Percentiles rank a stretch among this genome's conserved stretches.
Evolutionary conservation across 495 filamentous ascomycete species (phyloP).

Genomic region (Delitschia confertaspora): DNA sequence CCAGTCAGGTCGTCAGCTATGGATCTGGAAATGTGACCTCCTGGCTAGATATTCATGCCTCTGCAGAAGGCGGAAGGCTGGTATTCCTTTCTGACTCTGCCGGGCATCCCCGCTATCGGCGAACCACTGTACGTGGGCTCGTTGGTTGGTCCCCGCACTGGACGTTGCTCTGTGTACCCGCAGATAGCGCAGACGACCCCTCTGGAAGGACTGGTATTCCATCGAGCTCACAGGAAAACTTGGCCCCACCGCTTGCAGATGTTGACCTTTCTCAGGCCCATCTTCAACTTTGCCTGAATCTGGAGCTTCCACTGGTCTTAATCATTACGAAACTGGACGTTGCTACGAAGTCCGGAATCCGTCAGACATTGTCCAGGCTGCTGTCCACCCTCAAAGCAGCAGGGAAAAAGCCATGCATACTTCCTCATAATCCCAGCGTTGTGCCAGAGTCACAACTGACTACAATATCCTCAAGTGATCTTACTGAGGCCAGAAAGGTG

Average conservation of each 20-base stretch:
- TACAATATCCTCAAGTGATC: constrained; percentile 18
- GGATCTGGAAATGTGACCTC: constrained; percentile 75
- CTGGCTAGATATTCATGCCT: constrained; percentile 86
- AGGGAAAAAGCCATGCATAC: constrained; percentile 61
- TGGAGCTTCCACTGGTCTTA: constrained; percentile 65
- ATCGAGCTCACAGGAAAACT: constrained; percentile 38
- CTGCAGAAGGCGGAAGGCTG: constrained; percentile 63
- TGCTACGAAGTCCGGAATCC: constrained; percentile 60
- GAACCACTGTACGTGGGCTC: constrained; percentile 79
- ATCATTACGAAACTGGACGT: constrained; percentile 88
- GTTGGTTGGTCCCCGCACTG: constrained; percentile 95
- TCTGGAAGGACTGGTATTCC: constrained; percentile 37
- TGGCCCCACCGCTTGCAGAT: constrained; percentile 45
- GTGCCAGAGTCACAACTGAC: constrained; percentile 25
- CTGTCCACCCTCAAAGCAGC: constrained; percentile 69
- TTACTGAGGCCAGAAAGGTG: constrained; percentile 17
- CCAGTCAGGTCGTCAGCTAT: constrained; percentile 70
- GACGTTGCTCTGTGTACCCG: constrained; percentile 79
- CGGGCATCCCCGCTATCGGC: constrained; percentile 75
- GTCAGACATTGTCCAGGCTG: constrained; percentile 58
- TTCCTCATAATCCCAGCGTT: constrained; percentile 39
- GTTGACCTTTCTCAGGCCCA: constrained; percentile 70
- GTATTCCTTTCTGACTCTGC: constrained; percentile 87
- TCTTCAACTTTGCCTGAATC: constrained; percentile 74
- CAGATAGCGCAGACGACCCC: constrained; percentile 55